phyloP scores from a whole-genome alignment of 1,139 yeast genomes.

The Suhomyces bokatorum region DNA sequence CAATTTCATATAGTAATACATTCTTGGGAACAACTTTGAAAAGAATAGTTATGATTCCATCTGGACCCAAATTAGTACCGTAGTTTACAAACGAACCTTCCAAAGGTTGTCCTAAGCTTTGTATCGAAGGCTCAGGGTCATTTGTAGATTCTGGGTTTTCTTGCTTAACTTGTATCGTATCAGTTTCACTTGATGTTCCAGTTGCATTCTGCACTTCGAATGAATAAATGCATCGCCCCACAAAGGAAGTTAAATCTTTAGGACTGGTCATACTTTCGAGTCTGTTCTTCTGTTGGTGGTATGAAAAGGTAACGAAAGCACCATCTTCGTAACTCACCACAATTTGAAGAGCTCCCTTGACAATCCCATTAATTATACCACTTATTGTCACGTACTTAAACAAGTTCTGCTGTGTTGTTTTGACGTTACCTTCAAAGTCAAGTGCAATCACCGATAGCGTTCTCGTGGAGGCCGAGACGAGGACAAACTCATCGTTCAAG shows the following conservation, averaged over 20 bases:
- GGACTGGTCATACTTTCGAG: constrained; percentile 6
- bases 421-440: background rate
- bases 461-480: constrained; percentile 13
- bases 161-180: constrained; percentile 6
- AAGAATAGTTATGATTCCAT: constrained; percentile 28
- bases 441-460: constrained; percentile 8
- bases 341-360: constrained; percentile 2
- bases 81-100: constrained; percentile 33
- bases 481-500: background rate
- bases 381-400: background rate
- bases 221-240: constrained; percentile 24
- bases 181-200: constrained; percentile 21
- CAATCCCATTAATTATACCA: background rate
- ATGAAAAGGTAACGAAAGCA: constrained; percentile 22
- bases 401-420: background rate
- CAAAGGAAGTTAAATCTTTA: constrained; percentile 19
- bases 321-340: constrained; percentile 33
- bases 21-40: constrained; percentile 33
- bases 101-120: constrained; percentile 23
- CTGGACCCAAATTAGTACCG: constrained; percentile 24
- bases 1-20: constrained; percentile 31
- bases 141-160: constrained; percentile 7
- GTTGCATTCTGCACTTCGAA: constrained; percentile 30
- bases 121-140: constrained; percentile 13
- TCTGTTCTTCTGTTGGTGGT: background rate